Percentiles rank a stretch among this genome's conserved stretches.
Evolutionary conservation across 306 rosid species (phyloP).

Genomic region (Cicer arietinum): DNA sequence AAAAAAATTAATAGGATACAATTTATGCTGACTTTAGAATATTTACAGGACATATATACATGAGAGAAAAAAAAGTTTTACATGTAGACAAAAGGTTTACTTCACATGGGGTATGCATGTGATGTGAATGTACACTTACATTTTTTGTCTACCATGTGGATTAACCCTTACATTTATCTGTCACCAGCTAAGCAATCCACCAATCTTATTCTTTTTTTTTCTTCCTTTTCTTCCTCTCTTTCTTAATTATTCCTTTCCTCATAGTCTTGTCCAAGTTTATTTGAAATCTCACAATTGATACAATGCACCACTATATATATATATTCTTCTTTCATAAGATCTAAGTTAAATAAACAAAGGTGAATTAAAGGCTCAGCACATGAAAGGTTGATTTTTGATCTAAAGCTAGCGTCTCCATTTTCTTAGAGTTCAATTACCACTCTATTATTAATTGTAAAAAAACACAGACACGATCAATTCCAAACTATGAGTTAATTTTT

Average conservation of each 20-base stretch:
- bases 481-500: too few relatives aligned
- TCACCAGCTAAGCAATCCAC: conserved; percentile 89
- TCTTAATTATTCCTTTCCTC: conserved; percentile 23
- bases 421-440: not conserved
- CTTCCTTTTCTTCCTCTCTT: not conserved
- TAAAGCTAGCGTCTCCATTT: conserved; percentile 2
- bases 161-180: conserved; percentile 79
- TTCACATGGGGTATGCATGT: conserved; percentile 86
- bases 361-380: conserved; percentile 16
- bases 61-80: conserved; percentile 47
- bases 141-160: conserved; percentile 89
- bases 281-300: conserved; percentile 20
- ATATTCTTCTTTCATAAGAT: not conserved
- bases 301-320: not conserved
- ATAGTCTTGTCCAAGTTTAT: conserved; percentile 33
- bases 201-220: conserved; percentile 43
- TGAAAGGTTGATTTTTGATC: conserved; percentile 22
- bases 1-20: not conserved
- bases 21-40: conserved; percentile 40
- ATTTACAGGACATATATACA: conserved; percentile 53
- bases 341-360: not conserved
- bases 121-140: conserved; percentile 83
- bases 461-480: too few relatives aligned
- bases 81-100: conserved; percentile 80
- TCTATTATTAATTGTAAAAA: too few relatives aligned